Conservation (phyloP, 257 asterid species). For the Pogostemon cablin region DNA sequence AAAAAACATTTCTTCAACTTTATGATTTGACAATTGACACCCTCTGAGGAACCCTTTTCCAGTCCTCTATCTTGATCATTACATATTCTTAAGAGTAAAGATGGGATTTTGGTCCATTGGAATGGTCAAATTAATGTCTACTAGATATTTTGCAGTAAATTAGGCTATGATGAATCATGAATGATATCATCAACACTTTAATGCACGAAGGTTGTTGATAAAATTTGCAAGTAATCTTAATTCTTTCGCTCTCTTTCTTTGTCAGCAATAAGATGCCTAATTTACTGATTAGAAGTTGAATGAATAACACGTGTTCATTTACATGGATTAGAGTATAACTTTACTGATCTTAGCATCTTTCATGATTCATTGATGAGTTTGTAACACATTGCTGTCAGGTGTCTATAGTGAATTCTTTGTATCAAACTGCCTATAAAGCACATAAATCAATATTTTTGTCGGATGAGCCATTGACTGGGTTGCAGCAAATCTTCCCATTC, state of each 20-base stretch:
- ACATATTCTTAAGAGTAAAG: background rate
- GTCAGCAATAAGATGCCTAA: conserved; percentile 16
- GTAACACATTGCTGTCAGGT: conserved; percentile 33
- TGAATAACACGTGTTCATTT: conserved; percentile 17
- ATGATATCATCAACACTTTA: background rate
- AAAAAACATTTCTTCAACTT: background rate
- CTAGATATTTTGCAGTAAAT: background rate
- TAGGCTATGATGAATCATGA: background rate
- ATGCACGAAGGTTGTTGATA: background rate
- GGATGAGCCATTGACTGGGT: conserved; percentile 35
- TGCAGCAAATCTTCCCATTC: conserved; percentile 34
- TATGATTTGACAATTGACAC: background rate
- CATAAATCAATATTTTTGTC: conserved; percentile 28
- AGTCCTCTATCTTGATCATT: background rate
- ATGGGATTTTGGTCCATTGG: background rate
- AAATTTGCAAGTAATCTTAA: conserved; percentile 11
- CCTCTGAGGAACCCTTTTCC: background rate
- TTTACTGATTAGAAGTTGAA: conserved; percentile 15
- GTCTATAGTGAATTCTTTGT: conserved; percentile 41
- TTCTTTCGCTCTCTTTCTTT: conserved; percentile 9
- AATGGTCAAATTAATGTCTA: background rate
- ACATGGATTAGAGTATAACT: conserved; percentile 2
- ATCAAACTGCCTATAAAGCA: conserved; percentile 43
- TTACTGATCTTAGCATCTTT: background rate
- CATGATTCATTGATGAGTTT: conserved; percentile 19